A percentile compares a stretch with the other conserved stretches of the same genome.
Conservation (phyloP, 257 asterid species). For the Lithospermum erythrorhizon region DNA sequence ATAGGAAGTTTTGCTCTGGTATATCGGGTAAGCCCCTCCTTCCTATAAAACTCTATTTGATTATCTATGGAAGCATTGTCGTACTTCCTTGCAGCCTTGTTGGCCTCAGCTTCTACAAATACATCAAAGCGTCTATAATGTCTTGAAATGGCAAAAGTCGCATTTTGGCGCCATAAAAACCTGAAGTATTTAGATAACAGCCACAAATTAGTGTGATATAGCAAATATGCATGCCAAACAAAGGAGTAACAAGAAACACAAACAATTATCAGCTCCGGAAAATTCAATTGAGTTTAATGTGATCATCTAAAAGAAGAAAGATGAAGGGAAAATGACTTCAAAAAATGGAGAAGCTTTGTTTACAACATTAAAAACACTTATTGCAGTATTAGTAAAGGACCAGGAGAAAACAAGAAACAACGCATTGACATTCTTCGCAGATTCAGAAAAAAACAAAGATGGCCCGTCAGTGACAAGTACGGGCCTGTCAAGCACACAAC, state of each 20-base stretch:
- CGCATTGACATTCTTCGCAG: too few species aligned
- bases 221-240: slow-evolving; percentile 1
- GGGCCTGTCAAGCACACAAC: too few species aligned
- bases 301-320: too few species aligned
- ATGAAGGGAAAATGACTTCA: too few species aligned
- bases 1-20: slow-evolving; percentile 80
- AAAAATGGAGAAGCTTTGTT: too few species aligned
- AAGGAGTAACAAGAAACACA: not conserved
- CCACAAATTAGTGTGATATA: slow-evolving; percentile 2
- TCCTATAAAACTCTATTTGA: slow-evolving; percentile 70
- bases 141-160: slow-evolving; percentile 83
- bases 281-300: not conserved
- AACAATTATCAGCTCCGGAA: not conserved
- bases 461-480: too few species aligned
- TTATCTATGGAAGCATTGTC: slow-evolving; percentile 61
- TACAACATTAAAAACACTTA: too few species aligned
- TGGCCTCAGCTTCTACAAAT: slow-evolving; percentile 92
- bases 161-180: slow-evolving; percentile 91
- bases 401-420: too few species aligned
- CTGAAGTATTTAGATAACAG: slow-evolving; percentile 24
- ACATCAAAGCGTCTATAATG: slow-evolving; percentile 88
- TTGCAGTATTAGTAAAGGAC: too few species aligned
- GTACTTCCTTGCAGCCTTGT: slow-evolving; percentile 83
- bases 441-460: too few species aligned
- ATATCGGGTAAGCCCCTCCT: slow-evolving; percentile 84